These are phyloP conservation scores for Penicillium palitans DNA, from an alignment of 2,329 filamentous ascomycete species.

Conservation along the genomic window DNA sequence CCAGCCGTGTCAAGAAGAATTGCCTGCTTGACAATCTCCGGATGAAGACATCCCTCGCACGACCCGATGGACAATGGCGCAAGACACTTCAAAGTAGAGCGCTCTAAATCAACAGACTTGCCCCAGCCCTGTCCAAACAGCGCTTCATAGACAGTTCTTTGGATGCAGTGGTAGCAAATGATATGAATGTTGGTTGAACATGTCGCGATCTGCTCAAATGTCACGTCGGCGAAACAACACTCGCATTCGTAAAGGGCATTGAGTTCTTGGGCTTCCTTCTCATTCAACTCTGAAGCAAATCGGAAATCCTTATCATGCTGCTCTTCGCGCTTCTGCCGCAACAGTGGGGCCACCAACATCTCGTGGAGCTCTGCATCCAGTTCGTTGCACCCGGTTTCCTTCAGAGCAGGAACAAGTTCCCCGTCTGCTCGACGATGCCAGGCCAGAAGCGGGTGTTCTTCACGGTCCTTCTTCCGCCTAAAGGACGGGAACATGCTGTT, in stretches of 20 bases:
- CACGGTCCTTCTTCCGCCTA: constrained; percentile 41
- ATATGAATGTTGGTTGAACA: constrained; percentile 47
- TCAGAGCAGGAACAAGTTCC: constrained; percentile 37
- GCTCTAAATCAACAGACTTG: constrained; percentile 70
- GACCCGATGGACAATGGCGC: constrained; percentile 66
- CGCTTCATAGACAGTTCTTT: constrained; percentile 78
- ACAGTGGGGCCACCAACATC: constrained; percentile 40
- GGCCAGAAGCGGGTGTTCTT: constrained; percentile 42
- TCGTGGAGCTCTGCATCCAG: constrained; percentile 46
- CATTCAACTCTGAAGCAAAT: constrained; percentile 46
- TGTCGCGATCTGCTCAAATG: constrained; percentile 50
- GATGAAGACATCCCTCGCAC: constrained; percentile 72
- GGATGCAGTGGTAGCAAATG: constrained; percentile 71
- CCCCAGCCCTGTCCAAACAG: constrained; percentile 92
- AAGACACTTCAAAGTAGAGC: constrained; percentile 78
- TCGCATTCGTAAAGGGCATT: constrained; percentile 51
- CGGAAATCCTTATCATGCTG: constrained; percentile 41
- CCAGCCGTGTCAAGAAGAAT: constrained; percentile 70
- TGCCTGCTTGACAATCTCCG: constrained; percentile 69
- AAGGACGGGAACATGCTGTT: constrained; percentile 46
- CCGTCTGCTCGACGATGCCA: constrained; percentile 41
- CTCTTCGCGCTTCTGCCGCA: constrained; percentile 36
- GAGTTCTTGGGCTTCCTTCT: constrained; percentile 43
- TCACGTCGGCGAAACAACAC: constrained; percentile 49
- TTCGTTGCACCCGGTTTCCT: constrained; percentile 46